Base-by-base conservation (phyloP, 257 asterid species). In the Plantago major region DNA sequence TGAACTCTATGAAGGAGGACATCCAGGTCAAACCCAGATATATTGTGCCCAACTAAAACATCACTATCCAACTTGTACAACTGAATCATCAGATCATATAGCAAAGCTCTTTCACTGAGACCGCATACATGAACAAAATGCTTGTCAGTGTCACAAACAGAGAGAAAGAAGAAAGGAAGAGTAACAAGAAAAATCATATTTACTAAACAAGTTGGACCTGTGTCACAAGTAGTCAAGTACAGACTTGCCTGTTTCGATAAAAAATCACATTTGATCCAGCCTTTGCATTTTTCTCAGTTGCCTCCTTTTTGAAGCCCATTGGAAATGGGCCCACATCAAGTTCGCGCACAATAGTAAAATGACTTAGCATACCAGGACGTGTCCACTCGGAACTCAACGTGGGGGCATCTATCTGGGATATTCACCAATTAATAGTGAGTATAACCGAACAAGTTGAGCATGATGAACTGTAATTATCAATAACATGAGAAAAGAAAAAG, bases 21-120 rank as follows among this genome's bases (percentile, higher is more conserved):
- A 67, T 92, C 99, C 79, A 92, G 83, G 79, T 92, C 99, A 81
- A 92, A 92, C 71, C 96, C 97, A 75, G 97, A 92, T 71, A 92
- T 89, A 68, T 86, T 84, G 74, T 92, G 99, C 68, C 99, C 99
- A 71, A 89, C 88, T 63, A 89, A 78, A 73, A 92, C 95, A 77
- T 92, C 99, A 18, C 86, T 78, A 72, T 92, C 99, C 86, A 92
- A 71, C 61, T 84, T 89, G 74, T 84, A 84, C 77, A 92, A 65
- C 79, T 92, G 97, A 66, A 75, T 72, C 96, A 92, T 78, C 88
- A 89, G 66, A 52, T 96, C 89, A 69, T 79, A 87, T 65, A 93
- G 71, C 76, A 93, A 78, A 74, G 99, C 97, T 74, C 99, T 85
- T 81, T 93, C 99, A 64, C 99, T 93, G 95, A 58, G 60, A 71